Conservation (phyloP, 148 eudicot species). For the Silene latifolia region DNA sequence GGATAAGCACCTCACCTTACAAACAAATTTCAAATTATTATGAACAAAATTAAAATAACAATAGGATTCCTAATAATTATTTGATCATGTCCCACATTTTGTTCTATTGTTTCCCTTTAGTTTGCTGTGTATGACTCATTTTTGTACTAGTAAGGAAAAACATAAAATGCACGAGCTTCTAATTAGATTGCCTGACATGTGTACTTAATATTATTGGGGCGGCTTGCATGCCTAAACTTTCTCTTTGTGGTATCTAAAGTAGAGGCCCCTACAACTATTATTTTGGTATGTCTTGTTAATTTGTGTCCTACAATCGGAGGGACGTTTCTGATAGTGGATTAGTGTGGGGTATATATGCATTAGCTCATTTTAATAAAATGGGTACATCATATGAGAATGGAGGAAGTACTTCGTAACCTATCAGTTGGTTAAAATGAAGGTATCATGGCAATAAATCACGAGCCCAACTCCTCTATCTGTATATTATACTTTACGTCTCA, state of each 20-base stretch:
- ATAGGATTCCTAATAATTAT: constrained; percentile 5
- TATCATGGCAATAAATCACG: too few relatives aligned
- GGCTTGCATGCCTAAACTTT: neutral
- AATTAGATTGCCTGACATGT: constrained; percentile 13
- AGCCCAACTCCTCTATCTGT: too few relatives aligned
- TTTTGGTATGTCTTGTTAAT: neutral
- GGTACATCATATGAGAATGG: too few relatives aligned
- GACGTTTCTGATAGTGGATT: neutral
- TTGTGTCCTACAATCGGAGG: neutral
- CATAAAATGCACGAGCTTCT: neutral
- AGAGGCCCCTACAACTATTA: neutral
- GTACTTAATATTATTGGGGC: neutral
- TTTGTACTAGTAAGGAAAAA: neutral
- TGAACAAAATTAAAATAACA: neutral
- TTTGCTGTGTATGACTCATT: neutral
- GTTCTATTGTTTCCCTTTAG: neutral
- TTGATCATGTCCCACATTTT: constrained; percentile 1
- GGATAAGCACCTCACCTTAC: constrained; percentile 19
- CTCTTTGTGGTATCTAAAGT: neutral
- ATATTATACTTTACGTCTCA: too few relatives aligned
- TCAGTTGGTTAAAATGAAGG: too few relatives aligned
- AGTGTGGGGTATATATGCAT: too few relatives aligned
- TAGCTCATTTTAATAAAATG: too few relatives aligned
- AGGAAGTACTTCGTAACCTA: too few relatives aligned
- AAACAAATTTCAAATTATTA: neutral